Evolutionary conservation across 2,329 filamentous ascomycete genomes (phyloP).

Genomic region (Cladorrhinum sp.): DNA sequence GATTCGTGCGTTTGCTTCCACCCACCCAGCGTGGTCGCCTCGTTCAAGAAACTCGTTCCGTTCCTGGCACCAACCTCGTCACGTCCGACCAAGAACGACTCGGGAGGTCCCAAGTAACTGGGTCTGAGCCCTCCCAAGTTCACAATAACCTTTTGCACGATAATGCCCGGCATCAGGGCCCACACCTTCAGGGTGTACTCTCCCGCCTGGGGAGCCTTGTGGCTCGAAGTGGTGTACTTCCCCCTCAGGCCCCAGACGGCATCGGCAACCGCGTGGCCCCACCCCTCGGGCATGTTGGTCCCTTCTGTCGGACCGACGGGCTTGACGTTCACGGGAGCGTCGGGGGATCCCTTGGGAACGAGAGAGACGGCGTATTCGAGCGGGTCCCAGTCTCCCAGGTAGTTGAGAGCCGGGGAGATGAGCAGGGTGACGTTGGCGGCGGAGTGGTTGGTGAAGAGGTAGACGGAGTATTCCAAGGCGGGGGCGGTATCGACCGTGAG

Average conservation of each 20-base stretch:
- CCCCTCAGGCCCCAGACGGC: constrained; percentile 44
- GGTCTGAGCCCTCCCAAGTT: constrained; percentile 53
- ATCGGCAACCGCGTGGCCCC: constrained; percentile 44
- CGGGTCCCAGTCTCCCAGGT: constrained; percentile 47
- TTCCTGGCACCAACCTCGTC: constrained; percentile 38
- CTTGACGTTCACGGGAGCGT: constrained; percentile 34
- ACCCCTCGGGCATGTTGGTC: constrained; percentile 40
- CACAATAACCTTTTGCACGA: constrained; percentile 56
- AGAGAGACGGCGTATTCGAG: constrained; percentile 51
- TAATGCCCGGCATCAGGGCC: constrained; percentile 49
- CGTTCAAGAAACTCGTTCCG: constrained; percentile 37
- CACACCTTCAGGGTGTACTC: constrained; percentile 50
- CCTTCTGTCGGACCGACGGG: constrained; percentile 44
- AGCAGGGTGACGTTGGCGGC: constrained; percentile 46
- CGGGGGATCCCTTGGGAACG: constrained; percentile 35
- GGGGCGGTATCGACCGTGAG: constrained; percentile 49
- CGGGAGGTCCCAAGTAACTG: constrained; percentile 56
- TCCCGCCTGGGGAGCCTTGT: constrained; percentile 40
- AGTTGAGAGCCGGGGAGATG: constrained; percentile 53
- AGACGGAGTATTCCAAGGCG: constrained; percentile 59
- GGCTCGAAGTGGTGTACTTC: constrained; percentile 45
- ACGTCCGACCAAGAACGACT: constrained; percentile 48
- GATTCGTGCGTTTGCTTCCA: constrained; percentile 7
- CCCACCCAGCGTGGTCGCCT: constrained; percentile 22
- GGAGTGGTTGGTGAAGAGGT: constrained; percentile 53